Conservation (phyloP, 495 filamentous ascomycete genomes). For the Hyaloscypha hepaticicola region DNA sequence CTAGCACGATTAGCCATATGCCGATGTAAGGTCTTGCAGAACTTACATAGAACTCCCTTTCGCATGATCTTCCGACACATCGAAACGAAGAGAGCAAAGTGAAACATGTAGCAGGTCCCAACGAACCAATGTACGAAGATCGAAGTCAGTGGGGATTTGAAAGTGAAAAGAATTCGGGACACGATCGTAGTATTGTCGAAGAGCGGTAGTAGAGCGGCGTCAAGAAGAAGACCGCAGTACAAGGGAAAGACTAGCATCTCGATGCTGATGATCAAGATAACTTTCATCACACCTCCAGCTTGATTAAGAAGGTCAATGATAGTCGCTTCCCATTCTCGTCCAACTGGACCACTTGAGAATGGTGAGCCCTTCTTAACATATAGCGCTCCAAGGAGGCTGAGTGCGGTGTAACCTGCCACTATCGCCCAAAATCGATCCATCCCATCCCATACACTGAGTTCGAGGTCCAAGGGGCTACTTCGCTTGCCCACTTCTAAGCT, state of each 20-base stretch:
- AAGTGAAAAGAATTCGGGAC: conserved; percentile 73
- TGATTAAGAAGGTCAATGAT: conserved; percentile 85
- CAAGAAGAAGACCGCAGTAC: conserved; percentile 90
- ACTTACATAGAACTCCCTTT: conserved; percentile 84
- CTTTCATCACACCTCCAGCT: conserved; percentile 95
- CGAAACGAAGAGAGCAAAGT: conserved; percentile 96
- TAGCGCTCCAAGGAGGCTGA: conserved; percentile 68
- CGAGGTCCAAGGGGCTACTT: conserved; percentile 49
- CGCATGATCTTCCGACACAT: conserved; percentile 99
- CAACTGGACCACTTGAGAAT: conserved; percentile 61
- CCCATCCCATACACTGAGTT: conserved; percentile 72
- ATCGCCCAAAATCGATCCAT: conserved; percentile 79
- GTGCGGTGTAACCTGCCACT: conserved; percentile 72
- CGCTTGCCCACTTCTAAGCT: conserved; percentile 45
- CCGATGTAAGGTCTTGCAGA: neutral
- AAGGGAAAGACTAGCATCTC: conserved; percentile 98
- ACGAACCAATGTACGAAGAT: conserved; percentile 99
- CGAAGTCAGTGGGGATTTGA: conserved; percentile 75
- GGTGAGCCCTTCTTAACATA: conserved; percentile 73
- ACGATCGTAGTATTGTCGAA: conserved; percentile 76
- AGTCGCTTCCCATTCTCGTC: conserved; percentile 70
- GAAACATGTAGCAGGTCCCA: conserved; percentile 99
- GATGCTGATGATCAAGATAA: conserved; percentile 97
- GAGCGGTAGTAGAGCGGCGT: conserved; percentile 83
- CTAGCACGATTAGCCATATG: conserved; percentile 39